Evolutionary conservation across 331 rosid genomes (phyloP).

Genomic region (Spiraea crenata): DNA sequence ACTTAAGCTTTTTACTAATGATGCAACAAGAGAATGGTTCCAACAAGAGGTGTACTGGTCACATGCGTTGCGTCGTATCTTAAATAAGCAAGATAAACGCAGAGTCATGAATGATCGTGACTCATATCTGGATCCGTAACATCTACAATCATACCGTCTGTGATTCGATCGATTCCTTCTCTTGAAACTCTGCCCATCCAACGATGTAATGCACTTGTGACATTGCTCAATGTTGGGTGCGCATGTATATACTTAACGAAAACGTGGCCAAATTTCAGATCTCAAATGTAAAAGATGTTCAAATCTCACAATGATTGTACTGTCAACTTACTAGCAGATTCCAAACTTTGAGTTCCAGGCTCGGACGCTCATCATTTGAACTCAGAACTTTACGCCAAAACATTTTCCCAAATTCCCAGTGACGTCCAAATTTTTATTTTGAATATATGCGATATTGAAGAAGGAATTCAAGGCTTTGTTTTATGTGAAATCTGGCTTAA

Average conservation of each 20-base stretch:
- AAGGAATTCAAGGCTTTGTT: not conserved
- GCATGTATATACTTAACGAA: slow-evolving; percentile 12
- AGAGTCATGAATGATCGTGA: too few relatives aligned
- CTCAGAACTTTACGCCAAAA: slow-evolving; percentile 16
- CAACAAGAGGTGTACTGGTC: too few relatives aligned
- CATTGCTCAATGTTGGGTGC: slow-evolving; percentile 3
- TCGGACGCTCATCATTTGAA: slow-evolving; percentile 13
- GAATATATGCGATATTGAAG: slow-evolving; percentile 4
- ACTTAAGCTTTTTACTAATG: too few relatives aligned
- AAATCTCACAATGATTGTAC: slow-evolving; percentile 22
- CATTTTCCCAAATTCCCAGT: slow-evolving; percentile 9
- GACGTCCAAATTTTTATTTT: not conserved
- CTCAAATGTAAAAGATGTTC: slow-evolving; percentile 3
- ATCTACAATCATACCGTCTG: not conserved
- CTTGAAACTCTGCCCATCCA: not conserved
- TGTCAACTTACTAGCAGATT: slow-evolving; percentile 7
- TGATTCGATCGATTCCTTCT: too few relatives aligned
- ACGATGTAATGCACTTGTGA: not conserved
- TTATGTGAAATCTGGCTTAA: slow-evolving; percentile 5
- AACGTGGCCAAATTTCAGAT: slow-evolving; percentile 6
- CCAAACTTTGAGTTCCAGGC: slow-evolving; percentile 9
- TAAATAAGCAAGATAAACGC: too few relatives aligned
- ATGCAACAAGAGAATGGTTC: too few relatives aligned
- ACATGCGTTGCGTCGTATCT: too few relatives aligned
- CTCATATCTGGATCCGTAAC: not conserved